phyloP scores from a whole-genome alignment of 192 early-diverging fungal species.

The Phlyctochytrium bullatum region DNA sequence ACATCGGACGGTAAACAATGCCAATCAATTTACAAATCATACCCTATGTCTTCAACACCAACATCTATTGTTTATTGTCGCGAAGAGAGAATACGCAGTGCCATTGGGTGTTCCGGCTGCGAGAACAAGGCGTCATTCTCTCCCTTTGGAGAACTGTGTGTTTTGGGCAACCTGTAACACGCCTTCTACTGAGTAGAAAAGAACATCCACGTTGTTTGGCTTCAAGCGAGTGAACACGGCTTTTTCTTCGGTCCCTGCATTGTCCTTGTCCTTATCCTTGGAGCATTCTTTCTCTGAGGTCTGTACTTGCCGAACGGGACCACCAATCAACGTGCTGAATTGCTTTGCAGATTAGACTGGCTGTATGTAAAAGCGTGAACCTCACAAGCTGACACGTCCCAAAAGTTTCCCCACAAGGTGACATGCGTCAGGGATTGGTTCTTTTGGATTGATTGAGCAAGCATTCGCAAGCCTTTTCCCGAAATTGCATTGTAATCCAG shows the following conservation, averaged over 20 bases:
- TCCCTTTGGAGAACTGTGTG: not conserved
- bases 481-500: conserved; percentile 50
- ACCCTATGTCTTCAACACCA: too few species aligned
- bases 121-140: not conserved
- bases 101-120: not conserved
- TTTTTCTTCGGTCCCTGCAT: not conserved
- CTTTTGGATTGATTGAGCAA: conserved; percentile 30
- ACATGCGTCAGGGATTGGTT: conserved; percentile 31
- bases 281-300: conserved; percentile 6
- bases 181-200: conserved; percentile 42
- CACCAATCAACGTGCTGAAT: conserved; percentile 41
- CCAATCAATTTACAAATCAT: too few species aligned
- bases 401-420: conserved; percentile 47
- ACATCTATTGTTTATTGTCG: not conserved
- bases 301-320: conserved; percentile 16
- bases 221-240: conserved; percentile 15
- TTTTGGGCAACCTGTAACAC: conserved; percentile 36
- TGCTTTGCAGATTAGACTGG: conserved; percentile 13
- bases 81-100: not conserved
- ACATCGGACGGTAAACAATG: not conserved
- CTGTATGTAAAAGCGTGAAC: conserved; percentile 19
- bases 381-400: conserved; percentile 41
- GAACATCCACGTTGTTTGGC: conserved; percentile 34
- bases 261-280: not conserved
- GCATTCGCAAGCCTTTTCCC: conserved; percentile 33